phyloP scores from a whole-genome alignment of 176 grass and related monocot genomes.

The Paspalum vaginatum region DNA sequence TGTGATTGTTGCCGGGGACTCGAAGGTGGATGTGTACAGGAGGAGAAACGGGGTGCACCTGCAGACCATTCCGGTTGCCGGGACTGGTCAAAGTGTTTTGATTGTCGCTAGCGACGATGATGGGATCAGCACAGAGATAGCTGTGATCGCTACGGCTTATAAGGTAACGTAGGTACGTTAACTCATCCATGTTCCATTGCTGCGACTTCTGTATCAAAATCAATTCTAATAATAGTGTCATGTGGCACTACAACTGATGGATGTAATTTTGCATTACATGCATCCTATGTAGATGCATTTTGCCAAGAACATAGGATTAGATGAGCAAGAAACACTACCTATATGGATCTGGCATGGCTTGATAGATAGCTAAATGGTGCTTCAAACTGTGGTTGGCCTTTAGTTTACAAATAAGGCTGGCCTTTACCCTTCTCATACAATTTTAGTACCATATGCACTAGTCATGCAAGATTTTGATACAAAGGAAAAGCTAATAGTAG shows the following conservation, averaged over 20 bases:
- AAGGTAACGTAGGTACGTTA: slow-evolving; percentile 96
- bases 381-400: background rate
- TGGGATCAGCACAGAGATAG: slow-evolving; percentile 39
- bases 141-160: slow-evolving; percentile 80
- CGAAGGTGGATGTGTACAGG: slow-evolving; percentile 78
- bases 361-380: background rate
- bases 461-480: background rate
- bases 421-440: background rate
- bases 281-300: background rate
- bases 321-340: background rate
- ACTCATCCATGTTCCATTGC: slow-evolving; percentile 21
- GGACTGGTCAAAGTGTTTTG: slow-evolving; percentile 37
- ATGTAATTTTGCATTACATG: background rate
- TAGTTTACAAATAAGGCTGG: background rate
- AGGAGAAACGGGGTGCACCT: slow-evolving; percentile 63
- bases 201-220: background rate
- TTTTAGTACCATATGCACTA: background rate
- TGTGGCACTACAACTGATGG: background rate
- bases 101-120: slow-evolving; percentile 65
- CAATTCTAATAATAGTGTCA: slow-evolving; percentile 1
- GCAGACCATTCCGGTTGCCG: slow-evolving; percentile 65
- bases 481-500: background rate
- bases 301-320: background rate
- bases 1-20: slow-evolving; percentile 63
- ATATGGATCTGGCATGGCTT: slow-evolving; percentile 11